phyloP scores from a whole-genome alignment of 495 filamentous ascomycete genomes.

The Penicillium dipodomyicola region DNA sequence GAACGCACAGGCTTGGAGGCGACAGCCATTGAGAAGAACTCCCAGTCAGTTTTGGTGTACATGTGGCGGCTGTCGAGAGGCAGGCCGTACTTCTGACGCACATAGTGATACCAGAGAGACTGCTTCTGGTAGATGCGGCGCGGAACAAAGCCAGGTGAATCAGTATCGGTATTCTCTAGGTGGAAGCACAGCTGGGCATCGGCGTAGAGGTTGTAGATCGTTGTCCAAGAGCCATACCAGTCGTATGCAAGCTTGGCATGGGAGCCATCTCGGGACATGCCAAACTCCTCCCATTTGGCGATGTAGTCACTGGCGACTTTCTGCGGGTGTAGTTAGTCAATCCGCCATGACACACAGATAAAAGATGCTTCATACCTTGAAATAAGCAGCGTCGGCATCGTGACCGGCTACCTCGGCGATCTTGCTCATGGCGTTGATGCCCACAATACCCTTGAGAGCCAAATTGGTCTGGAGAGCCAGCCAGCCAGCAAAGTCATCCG shows the following conservation, averaged over 20 bases:
- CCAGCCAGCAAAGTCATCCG: constrained; percentile 95
- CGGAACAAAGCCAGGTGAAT: constrained; percentile 57
- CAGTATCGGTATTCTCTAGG: constrained; percentile 45
- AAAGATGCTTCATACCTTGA: constrained; percentile 43
- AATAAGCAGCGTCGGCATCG: constrained; percentile 64
- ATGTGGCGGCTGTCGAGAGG: constrained; percentile 84
- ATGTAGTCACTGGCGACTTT: constrained; percentile 75
- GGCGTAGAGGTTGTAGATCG: constrained; percentile 85
- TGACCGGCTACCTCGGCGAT: constrained; percentile 69
- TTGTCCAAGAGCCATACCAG: constrained; percentile 96
- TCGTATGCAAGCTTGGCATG: constrained; percentile 91
- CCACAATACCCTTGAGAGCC: constrained; percentile 89
- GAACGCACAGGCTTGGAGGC: constrained; percentile 61
- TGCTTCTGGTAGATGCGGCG: constrained; percentile 77
- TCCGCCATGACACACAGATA: not conserved
- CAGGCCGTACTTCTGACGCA: constrained; percentile 78
- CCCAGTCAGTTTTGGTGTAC: constrained; percentile 92
- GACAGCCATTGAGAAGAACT: constrained; percentile 84
- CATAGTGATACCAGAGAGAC: constrained; percentile 80
- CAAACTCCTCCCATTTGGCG: constrained; percentile 77
- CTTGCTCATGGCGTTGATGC: constrained; percentile 90
- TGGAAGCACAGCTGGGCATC: constrained; percentile 83
- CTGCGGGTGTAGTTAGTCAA: constrained; percentile 21
- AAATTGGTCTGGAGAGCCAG: constrained; percentile 90
- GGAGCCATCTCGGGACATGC: constrained; percentile 73